These are phyloP conservation scores for Quercus dentata DNA, from an alignment of 306 rosid species.

Conservation along the genomic window DNA sequence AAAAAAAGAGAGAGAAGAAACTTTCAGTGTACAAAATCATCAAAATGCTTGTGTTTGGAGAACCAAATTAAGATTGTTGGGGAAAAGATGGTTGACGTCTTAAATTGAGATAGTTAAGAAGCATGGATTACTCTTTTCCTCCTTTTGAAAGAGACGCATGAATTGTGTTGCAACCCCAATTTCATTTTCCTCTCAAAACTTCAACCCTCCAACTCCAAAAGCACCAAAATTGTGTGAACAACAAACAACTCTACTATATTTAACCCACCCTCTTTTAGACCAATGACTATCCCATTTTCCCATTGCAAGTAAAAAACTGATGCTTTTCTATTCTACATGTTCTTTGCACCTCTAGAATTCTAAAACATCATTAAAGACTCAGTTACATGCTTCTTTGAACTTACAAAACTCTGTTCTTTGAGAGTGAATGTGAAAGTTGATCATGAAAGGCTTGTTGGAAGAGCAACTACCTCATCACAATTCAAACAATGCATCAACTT, in stretches of 20 bases:
- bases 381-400: conserved; percentile 3
- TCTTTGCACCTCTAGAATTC: conserved; percentile 25
- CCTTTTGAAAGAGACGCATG: conserved; percentile 38
- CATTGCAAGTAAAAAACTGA: no score
- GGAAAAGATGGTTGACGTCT: conserved; percentile 24
- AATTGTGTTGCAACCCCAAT: conserved; percentile 34
- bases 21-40: background rate
- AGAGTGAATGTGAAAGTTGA: conserved; percentile 7
- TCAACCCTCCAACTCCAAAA: background rate
- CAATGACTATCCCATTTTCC: conserved; percentile 16
- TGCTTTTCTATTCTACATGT: conserved; percentile 27
- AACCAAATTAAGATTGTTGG: conserved; percentile 20
- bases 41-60: background rate
- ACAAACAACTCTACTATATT: conserved; percentile 30
- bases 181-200: background rate
- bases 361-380: conserved; percentile 16
- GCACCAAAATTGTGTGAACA: conserved; percentile 35
- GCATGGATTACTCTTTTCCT: conserved; percentile 30
- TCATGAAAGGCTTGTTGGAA: conserved; percentile 46
- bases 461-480: conserved; percentile 34
- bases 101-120: conserved; percentile 37
- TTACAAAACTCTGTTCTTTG: conserved; percentile 10
- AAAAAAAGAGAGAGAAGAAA: background rate
- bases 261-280: conserved; percentile 23
- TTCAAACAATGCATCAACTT: conserved; percentile 44